These are phyloP conservation scores for Hebeloma cylindrosporum DNA, from an alignment of 768 basidiomycete genomes.

Conservation along the genomic window DNA sequence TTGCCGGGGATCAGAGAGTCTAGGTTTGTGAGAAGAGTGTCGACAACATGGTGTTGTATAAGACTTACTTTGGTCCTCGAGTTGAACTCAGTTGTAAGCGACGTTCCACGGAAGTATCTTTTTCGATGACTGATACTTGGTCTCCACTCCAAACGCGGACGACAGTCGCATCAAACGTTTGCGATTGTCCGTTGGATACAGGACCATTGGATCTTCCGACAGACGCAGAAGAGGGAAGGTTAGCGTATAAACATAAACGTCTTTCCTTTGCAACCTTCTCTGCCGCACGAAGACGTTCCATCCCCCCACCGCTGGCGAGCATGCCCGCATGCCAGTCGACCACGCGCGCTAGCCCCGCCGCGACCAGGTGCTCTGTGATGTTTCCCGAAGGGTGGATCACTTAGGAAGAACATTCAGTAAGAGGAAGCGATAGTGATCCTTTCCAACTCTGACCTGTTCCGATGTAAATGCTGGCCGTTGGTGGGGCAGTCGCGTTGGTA, in stretches of 20 bases:
- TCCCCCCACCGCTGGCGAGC: slow-evolving; percentile 77
- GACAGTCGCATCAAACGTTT: slow-evolving; percentile 79
- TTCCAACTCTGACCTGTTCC: slow-evolving; percentile 78
- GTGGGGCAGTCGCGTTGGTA: slow-evolving; percentile 49
- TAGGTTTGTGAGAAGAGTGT: slow-evolving; percentile 27
- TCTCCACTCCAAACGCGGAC: slow-evolving; percentile 91
- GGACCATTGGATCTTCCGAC: slow-evolving; percentile 46
- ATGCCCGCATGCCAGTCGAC: slow-evolving; percentile 99
- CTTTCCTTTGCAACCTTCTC: slow-evolving; percentile 82
- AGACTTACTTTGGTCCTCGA: slow-evolving; percentile 70
- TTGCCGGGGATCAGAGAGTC: slow-evolving; percentile 83
- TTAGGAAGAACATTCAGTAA: slow-evolving; percentile 24
- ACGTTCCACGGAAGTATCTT: slow-evolving; percentile 71
- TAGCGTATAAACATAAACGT: slow-evolving; percentile 68
- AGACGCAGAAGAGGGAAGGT: slow-evolving; percentile 38
- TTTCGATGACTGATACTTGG: slow-evolving; percentile 79
- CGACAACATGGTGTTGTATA: not conserved
- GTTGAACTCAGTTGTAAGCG: slow-evolving; percentile 88
- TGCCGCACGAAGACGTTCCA: slow-evolving; percentile 84
- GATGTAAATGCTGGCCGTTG: slow-evolving; percentile 84
- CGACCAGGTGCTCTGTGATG: slow-evolving; percentile 86
- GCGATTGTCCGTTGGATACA: slow-evolving; percentile 41
- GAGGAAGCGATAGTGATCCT: too few species aligned
- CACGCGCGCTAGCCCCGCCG: slow-evolving; percentile 82
- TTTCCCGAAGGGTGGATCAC: slow-evolving; percentile 93